Conservation (phyloP, 2,329 filamentous ascomycete genomes). For the Fusarium sp. region DNA sequence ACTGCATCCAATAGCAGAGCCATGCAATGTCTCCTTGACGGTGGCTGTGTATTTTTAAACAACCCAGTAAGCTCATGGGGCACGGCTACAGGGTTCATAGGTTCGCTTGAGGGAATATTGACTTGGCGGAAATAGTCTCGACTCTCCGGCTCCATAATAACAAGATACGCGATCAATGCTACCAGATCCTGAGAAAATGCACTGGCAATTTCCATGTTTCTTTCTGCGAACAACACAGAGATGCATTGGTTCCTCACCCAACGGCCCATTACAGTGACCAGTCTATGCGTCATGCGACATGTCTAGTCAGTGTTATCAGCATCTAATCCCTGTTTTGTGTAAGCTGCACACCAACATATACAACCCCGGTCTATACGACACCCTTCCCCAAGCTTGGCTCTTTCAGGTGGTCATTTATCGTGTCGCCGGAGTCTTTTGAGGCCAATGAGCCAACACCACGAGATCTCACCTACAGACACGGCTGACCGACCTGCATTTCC, state of each 20-base stretch:
- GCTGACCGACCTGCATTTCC: background rate
- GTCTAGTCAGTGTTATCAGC: background rate
- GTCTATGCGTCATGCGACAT: constrained; percentile 17
- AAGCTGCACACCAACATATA: constrained; percentile 3
- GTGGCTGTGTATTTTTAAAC: background rate
- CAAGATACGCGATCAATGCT: background rate
- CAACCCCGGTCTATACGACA: background rate
- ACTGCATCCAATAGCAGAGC: background rate
- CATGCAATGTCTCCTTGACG: background rate
- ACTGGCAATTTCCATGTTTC: background rate
- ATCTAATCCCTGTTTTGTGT: background rate
- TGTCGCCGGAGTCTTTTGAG: background rate
- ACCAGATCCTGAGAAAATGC: background rate
- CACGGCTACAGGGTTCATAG: background rate
- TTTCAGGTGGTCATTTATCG: constrained; percentile 1
- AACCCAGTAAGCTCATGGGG: background rate
- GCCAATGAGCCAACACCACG: constrained; percentile 23
- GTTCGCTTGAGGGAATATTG: background rate
- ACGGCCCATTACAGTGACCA: background rate
- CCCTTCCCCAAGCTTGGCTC: background rate
- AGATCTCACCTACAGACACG: constrained; percentile 10
- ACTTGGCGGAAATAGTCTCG: background rate
- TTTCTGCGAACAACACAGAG: background rate
- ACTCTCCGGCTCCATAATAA: background rate
- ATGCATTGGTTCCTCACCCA: background rate